These are phyloP conservation scores for Macrocybe gigantea DNA, from an alignment of 768 basidiomycete species.

Conservation along the genomic window DNA sequence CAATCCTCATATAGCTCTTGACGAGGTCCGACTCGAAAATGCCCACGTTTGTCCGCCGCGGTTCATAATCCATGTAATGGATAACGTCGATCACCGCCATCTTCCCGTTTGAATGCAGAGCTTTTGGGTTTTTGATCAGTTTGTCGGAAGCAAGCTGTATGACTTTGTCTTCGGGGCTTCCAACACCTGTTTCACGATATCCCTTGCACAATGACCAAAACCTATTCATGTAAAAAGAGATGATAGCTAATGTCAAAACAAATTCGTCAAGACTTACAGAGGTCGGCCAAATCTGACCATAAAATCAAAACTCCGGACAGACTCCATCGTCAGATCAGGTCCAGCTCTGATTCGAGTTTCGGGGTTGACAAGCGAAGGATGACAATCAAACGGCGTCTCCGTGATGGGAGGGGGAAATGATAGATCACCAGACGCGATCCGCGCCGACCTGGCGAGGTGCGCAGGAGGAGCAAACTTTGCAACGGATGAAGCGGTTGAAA, in stretches of 20 bases:
- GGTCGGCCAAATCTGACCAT: not conserved
- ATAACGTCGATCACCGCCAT: conserved; percentile 9
- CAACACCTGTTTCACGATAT: too few relatives aligned
- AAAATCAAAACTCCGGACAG: not conserved
- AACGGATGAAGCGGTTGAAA: not conserved
- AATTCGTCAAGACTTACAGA: not conserved
- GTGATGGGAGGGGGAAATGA: not conserved
- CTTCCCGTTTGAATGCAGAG: too few relatives aligned
- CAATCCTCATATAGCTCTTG: conserved; percentile 13
- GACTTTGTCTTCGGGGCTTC: not conserved
- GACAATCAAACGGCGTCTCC: conserved; percentile 1
- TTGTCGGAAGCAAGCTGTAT: not conserved
- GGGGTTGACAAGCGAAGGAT: not conserved
- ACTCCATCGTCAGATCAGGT: not conserved
- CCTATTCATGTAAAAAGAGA: not conserved
- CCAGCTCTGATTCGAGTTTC: not conserved
- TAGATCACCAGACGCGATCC: too few relatives aligned
- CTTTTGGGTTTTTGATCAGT: too few relatives aligned
- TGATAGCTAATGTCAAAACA: not conserved
- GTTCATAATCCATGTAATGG: conserved; percentile 10
- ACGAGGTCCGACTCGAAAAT: conserved; percentile 8
- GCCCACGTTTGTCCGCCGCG: not conserved
- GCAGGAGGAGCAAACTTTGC: not conserved
- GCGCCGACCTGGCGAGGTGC: not conserved
- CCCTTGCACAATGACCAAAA: not conserved